phyloP scores from a whole-genome alignment of 768 basidiomycete species.

The Mycena venus region DNA sequence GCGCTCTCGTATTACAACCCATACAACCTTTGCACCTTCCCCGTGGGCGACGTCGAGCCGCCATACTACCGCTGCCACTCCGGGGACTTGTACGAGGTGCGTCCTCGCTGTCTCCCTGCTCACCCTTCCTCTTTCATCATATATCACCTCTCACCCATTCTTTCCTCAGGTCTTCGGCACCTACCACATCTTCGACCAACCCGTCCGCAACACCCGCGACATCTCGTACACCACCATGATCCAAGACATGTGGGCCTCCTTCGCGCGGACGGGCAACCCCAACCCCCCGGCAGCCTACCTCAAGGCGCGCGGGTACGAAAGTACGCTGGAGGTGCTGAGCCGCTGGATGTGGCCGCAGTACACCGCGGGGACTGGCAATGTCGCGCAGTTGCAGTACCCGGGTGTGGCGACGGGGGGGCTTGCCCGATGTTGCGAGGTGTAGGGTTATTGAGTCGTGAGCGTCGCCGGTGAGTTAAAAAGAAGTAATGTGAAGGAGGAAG shows the following conservation, averaged over 20 bases:
- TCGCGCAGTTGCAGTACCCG: slow-evolving; percentile 22
- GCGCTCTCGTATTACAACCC: slow-evolving; percentile 32
- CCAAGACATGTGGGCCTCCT: slow-evolving; percentile 60
- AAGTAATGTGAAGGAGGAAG: not conserved
- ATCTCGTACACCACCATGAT: slow-evolving; percentile 35
- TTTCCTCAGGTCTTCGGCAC: slow-evolving; percentile 33
- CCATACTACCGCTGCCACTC: slow-evolving; percentile 37
- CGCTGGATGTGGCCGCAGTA: slow-evolving; percentile 16
- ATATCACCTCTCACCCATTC: not conserved
- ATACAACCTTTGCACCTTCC: slow-evolving; percentile 33
- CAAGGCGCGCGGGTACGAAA: slow-evolving; percentile 55
- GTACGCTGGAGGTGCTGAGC: slow-evolving; percentile 45
- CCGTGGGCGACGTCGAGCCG: slow-evolving; percentile 28
- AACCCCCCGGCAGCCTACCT: slow-evolving; percentile 58
- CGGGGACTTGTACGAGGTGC: slow-evolving; percentile 35
- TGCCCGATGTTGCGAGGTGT: slow-evolving; percentile 17
- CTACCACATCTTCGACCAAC: slow-evolving; percentile 35
- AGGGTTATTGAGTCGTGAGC: slow-evolving; percentile 1
- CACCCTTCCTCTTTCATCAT: not conserved
- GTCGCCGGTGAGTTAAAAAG: too few species aligned
- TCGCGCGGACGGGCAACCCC: slow-evolving; percentile 61
- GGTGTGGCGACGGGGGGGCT: not conserved
- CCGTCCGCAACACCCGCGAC: slow-evolving; percentile 29
- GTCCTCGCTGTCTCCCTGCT: not conserved
- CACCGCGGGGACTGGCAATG: not conserved